phyloP scores from a whole-genome alignment of 306 rosid species.

The Citrullus mucosospermus region DNA sequence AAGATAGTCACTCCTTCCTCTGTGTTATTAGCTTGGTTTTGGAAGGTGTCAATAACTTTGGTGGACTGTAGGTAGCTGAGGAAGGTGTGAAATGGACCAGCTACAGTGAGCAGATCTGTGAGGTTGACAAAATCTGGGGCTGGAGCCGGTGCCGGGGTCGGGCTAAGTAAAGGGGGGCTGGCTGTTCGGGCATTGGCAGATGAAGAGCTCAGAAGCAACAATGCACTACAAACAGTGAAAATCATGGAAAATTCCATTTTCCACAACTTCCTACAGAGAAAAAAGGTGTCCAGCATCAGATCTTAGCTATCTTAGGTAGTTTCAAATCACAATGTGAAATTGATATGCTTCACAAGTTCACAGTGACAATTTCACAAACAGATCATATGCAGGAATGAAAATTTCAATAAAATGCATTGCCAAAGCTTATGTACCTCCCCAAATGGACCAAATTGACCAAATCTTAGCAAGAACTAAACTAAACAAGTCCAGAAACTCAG shows the following conservation, averaged over 20 bases:
- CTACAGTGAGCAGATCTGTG: constrained; percentile 61
- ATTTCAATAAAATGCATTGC: neutral
- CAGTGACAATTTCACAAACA: neutral
- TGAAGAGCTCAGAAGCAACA: constrained; percentile 40
- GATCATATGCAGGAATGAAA: neutral
- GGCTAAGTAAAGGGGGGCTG: constrained; percentile 40
- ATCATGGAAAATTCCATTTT: constrained; percentile 47
- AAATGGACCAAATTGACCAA: neutral
- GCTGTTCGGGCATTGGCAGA: constrained; percentile 64
- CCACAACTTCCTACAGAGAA: constrained; percentile 77
- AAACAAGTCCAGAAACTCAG: neutral
- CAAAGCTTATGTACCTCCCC: neutral
- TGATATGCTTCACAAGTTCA: neutral
- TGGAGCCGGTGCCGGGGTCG: constrained; percentile 90
- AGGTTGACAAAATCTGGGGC: constrained; percentile 74
- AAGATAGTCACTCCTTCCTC: constrained; percentile 90
- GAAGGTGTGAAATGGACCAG: constrained; percentile 93
- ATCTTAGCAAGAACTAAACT: neutral
- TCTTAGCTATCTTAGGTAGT: constrained; percentile 1
- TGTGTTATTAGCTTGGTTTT: constrained; percentile 92
- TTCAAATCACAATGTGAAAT: neutral
- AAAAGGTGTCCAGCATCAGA: constrained; percentile 14
- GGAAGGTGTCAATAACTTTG: constrained; percentile 79
- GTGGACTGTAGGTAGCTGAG: constrained; percentile 61
- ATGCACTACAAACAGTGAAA: constrained; percentile 27